These are phyloP conservation scores for Globisporangium nodosum DNA, from an alignment of 352 stramenopile species.

Conservation along the genomic window DNA sequence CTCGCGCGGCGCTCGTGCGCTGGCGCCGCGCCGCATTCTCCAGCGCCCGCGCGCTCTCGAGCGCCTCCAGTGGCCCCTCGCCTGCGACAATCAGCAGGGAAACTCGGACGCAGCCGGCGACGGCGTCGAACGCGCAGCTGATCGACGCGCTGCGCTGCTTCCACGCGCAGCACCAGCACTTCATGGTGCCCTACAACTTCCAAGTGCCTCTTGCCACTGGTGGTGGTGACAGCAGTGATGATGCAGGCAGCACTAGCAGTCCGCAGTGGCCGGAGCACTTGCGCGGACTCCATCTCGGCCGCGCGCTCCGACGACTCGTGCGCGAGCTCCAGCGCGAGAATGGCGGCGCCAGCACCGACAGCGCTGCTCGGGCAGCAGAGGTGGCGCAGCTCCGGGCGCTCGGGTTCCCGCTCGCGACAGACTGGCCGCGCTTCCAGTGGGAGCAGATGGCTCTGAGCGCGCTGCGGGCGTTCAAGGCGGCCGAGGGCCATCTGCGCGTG, in stretches of 20 bases:
- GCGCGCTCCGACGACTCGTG: constrained; percentile 25
- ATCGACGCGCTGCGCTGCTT: constrained; percentile 28
- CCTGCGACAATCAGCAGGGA: not conserved
- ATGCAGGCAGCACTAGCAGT: too few species aligned
- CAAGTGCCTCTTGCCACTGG: constrained; percentile 14
- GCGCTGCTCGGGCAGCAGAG: not conserved
- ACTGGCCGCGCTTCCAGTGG: constrained; percentile 41
- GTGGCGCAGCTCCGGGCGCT: constrained; percentile 21
- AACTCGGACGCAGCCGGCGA: not conserved
- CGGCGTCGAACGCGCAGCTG: not conserved
- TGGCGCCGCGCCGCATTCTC: not conserved
- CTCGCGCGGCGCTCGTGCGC: not conserved
- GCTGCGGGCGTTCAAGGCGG: constrained; percentile 3
- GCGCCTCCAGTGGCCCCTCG: too few species aligned
- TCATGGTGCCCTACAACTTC: constrained; percentile 38
- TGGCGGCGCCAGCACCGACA: not conserved
- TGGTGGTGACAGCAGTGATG: not conserved
- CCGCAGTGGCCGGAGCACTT: constrained; percentile 30
- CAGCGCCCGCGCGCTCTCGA: too few species aligned
- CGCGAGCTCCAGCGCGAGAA: not conserved
- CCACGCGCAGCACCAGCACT: constrained; percentile 30
- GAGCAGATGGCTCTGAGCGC: constrained; percentile 2
- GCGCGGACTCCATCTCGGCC: constrained; percentile 33
- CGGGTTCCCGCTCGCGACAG: constrained; percentile 20
- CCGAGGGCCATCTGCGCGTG: constrained; percentile 8